phyloP scores from a whole-genome alignment of 208 protist species.

The Wallacemonas sp. region DNA sequence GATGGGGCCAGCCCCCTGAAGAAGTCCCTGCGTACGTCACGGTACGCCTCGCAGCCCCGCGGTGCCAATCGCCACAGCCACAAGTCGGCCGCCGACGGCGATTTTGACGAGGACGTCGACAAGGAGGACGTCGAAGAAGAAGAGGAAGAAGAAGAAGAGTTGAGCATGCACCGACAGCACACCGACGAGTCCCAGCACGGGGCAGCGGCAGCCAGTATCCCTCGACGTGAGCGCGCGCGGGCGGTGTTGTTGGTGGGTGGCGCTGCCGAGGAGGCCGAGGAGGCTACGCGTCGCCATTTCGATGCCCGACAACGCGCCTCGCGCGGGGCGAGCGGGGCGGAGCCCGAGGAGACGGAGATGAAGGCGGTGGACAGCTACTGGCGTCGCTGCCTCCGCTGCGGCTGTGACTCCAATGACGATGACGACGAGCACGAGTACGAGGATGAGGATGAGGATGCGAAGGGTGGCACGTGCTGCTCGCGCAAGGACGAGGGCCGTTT shows the following conservation, averaged over 20 bases:
- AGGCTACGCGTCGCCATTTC: neutral
- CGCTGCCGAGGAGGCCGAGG: neutral
- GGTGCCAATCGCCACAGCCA: no score
- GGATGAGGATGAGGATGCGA: neutral
- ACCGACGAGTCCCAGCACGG: neutral
- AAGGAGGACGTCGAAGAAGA: no score
- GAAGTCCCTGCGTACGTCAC: no score
- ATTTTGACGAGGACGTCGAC: no score
- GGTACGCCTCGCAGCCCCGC: no score
- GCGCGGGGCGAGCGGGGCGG: no score
- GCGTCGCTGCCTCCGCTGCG: conserved; percentile 1
- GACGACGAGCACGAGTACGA: neutral
- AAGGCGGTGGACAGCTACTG: neutral
- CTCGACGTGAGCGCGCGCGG: neutral
- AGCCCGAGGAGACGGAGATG: no score
- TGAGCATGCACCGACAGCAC: no score
- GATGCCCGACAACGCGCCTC: neutral
- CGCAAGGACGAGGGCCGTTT: neutral
- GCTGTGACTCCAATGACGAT: neutral
- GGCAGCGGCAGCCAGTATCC: neutral
- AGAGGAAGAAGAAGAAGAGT: no score
- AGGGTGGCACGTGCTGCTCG: neutral
- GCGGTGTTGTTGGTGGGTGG: conserved; percentile 4
- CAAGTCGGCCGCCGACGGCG: no score
- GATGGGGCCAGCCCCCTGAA: no score